Evolutionary conservation across 352 stramenopile species (phyloP), one percentile per base, ranked within the genome.

Genomic region (Aphanomyces cochlioides): DNA sequence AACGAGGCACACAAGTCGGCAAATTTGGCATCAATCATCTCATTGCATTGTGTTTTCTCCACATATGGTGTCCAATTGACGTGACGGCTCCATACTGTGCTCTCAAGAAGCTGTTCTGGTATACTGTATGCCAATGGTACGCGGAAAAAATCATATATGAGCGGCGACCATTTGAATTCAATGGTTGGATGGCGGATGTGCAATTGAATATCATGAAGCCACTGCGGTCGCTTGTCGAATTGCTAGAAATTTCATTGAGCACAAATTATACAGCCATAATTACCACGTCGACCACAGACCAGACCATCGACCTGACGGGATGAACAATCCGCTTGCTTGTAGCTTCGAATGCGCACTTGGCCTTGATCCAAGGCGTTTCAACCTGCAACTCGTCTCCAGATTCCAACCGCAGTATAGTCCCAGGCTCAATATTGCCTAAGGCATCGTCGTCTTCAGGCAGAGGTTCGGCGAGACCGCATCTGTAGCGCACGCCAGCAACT

Each of bases 181-280:
- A 72, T 70, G 0, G 61, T 82, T 1, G 83, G 83, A 41, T 93
- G 85, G 0, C 56, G 69, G 0, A 91, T 78, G 43, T 78, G 82
- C 4, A 75, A 80, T 48, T 82, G 69, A 5, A 93, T 48, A 36
- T 84, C 79, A 7, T 79, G 71, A 45, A 92, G 70, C 85, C 85
- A 93, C 39, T 73, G 71, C 0, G 74, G 76, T 7, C 80, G 58
- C 17, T 41, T 39, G 58, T 70, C 64, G 37, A 17, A 4, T n/a
- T n/a, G 17, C 57, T 66, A 66, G 21, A 19, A 28, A 7, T 17
- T 3, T 59, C 5, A 41, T 37, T 34, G 17, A 37, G n/a, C 47
- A 2, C 28, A 2, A 28, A 28, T 28, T 28, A 28, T 28, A 28
- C 28, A 28, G 28, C 28, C 28, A 28, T 28, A 28, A 28, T 28